These are phyloP conservation scores for Lentinus tigrinus DNA, from an alignment of 768 basidiomycete genomes.

Conservation along the genomic window DNA sequence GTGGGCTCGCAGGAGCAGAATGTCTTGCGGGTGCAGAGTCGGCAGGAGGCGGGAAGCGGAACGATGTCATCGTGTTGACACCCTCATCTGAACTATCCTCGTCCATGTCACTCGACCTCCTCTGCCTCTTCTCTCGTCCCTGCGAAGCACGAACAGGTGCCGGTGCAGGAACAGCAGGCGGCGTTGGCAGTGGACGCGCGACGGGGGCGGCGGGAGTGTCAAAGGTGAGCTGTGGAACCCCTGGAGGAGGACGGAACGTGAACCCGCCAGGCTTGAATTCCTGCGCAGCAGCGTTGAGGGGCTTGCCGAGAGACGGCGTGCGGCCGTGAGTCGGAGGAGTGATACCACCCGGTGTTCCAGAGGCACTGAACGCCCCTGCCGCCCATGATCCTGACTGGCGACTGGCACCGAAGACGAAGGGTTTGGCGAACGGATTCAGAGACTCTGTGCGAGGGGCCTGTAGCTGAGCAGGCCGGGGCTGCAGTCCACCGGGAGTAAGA, in stretches of 20 bases:
- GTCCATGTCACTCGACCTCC: constrained; percentile 43
- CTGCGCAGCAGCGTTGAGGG: constrained; percentile 75
- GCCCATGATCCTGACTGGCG: constrained; percentile 36
- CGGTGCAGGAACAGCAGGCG: constrained; percentile 25
- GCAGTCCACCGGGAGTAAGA: constrained; percentile 28
- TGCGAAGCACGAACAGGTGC: constrained; percentile 44
- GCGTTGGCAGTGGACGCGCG: constrained; percentile 40
- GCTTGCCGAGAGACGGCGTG: constrained; percentile 53
- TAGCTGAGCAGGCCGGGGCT: constrained; percentile 16
- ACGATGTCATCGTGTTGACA: constrained; percentile 55
- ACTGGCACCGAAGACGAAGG: constrained; percentile 71
- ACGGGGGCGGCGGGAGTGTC: constrained; percentile 20
- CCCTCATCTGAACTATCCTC: constrained; percentile 41
- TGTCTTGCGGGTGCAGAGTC: constrained; percentile 43
- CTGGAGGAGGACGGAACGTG: constrained; percentile 72
- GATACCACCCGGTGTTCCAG: constrained; percentile 22
- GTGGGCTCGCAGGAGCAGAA: constrained; percentile 41
- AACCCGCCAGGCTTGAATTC: constrained; percentile 82
- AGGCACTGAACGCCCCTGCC: constrained; percentile 22
- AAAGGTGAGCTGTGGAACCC: constrained; percentile 58
- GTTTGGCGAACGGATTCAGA: constrained; percentile 80
- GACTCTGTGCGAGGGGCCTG: constrained; percentile 27
- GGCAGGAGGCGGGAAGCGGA: constrained; percentile 65
- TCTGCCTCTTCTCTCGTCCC: constrained; percentile 79
- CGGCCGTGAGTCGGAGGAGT: constrained; percentile 39